Evolutionary conservation across 768 basidiomycete genomes (phyloP).

Genomic region (Hygrocybe punicea): DNA sequence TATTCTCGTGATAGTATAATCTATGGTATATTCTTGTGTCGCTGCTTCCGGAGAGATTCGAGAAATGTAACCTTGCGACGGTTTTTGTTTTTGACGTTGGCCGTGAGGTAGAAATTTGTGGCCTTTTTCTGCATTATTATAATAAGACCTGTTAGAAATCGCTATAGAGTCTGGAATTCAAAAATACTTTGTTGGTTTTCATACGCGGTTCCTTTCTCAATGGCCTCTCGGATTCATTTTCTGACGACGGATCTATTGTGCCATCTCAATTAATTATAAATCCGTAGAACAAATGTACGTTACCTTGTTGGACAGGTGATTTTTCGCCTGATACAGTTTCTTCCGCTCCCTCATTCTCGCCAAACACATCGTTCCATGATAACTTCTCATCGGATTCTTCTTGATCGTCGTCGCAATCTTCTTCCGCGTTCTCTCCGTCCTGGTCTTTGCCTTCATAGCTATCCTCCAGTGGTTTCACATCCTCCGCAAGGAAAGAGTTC

Average conservation of each 20-base stretch:
- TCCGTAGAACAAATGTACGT: not conserved
- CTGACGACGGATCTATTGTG: constrained; percentile 29
- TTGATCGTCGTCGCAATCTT: constrained; percentile 34
- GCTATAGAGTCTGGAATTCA: constrained; percentile 5
- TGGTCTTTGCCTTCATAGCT: constrained; percentile 35
- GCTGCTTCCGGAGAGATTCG: constrained; percentile 51
- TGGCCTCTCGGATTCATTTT: constrained; percentile 33
- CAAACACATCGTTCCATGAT: constrained; percentile 88
- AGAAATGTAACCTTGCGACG: constrained; percentile 60
- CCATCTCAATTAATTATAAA: constrained; percentile 5
- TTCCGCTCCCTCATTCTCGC: constrained; percentile 38
- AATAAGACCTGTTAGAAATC: too few species aligned
- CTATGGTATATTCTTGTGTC: constrained; percentile 32
- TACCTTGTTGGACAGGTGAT: constrained; percentile 13
- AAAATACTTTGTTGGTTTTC: constrained; percentile 86
- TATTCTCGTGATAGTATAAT: too few species aligned
- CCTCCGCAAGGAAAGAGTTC: constrained; percentile 82
- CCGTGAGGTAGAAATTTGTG: constrained; percentile 79
- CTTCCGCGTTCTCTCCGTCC: constrained; percentile 41
- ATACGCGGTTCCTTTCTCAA: constrained; percentile 68
- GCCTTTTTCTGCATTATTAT: constrained; percentile 90
- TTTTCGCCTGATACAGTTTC: constrained; percentile 13
- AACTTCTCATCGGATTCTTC: constrained; percentile 53
- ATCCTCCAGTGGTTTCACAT: constrained; percentile 64
- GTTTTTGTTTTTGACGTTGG: constrained; percentile 88